Conservation (phyloP, 2,329 filamentous ascomycete species). For the Ceratocystiopsis sp. region DNA sequence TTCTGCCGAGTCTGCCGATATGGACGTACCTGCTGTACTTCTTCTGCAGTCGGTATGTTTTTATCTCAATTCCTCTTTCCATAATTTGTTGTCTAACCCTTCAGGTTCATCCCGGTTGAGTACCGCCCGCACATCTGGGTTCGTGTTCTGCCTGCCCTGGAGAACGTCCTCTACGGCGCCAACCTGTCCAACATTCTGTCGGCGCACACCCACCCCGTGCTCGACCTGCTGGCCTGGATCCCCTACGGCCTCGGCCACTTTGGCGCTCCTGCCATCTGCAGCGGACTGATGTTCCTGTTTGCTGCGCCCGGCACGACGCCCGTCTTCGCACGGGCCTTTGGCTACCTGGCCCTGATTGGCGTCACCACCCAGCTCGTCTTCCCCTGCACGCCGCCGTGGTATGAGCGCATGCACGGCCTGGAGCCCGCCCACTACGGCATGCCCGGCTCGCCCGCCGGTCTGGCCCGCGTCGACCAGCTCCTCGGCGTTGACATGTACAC, state of each 20-base stretch:
- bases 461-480: constrained; percentile 77
- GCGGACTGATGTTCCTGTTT: constrained; percentile 69
- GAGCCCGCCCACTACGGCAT: constrained; percentile 88
- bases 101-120: constrained; percentile 72
- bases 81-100: not conserved
- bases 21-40: constrained; percentile 82
- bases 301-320: constrained; percentile 72
- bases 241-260: constrained; percentile 89
- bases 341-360: constrained; percentile 79
- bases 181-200: constrained; percentile 94
- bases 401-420: constrained; percentile 82
- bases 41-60: constrained; percentile 72
- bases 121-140: constrained; percentile 92
- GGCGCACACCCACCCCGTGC: constrained; percentile 64
- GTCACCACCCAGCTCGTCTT: constrained; percentile 81
- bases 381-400: constrained; percentile 92
- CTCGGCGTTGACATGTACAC: constrained; percentile 88
- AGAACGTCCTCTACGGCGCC: constrained; percentile 91
- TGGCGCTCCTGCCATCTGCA: constrained; percentile 65
- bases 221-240: constrained; percentile 83
- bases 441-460: constrained; percentile 71
- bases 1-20: constrained; percentile 72
- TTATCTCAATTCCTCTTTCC: too few relatives aligned
- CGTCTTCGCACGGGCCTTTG: constrained; percentile 72
- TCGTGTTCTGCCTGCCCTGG: constrained; percentile 78